phyloP scores from a whole-genome alignment of 495 filamentous ascomycete species.

The Pyrenula massariospora region DNA sequence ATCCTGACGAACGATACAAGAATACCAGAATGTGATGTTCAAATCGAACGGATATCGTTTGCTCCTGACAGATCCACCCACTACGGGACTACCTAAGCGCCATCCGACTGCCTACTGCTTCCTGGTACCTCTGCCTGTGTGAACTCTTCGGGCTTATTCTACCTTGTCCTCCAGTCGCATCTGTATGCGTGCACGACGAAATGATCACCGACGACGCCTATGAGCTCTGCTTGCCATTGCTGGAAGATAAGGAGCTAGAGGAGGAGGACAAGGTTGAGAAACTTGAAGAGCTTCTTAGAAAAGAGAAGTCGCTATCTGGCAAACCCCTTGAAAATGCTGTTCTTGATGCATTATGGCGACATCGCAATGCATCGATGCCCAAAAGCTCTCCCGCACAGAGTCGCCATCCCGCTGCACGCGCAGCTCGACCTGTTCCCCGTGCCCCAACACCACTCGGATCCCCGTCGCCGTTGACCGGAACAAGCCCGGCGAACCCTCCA shows the following conservation, averaged over 20 bases:
- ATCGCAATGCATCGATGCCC: conserved; percentile 63
- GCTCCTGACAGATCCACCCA: neutral
- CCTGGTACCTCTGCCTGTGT: too few relatives aligned
- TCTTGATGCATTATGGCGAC: conserved; percentile 80
- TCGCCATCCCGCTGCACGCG: conserved; percentile 79
- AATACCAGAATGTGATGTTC: neutral
- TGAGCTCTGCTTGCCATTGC: conserved; percentile 78
- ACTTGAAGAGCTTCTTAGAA: conserved; percentile 73
- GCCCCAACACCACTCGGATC: conserved; percentile 69
- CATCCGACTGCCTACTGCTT: neutral
- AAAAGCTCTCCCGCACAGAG: conserved; percentile 69
- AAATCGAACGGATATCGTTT: neutral
- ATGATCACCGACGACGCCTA: conserved; percentile 93
- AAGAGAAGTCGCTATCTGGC: conserved; percentile 66
- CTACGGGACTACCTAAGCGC: neutral
- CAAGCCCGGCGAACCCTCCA: conserved; percentile 64
- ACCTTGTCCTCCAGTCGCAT: too few relatives aligned
- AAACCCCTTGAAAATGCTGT: conserved; percentile 77
- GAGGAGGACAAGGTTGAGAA: conserved; percentile 95
- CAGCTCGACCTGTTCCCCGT: conserved; percentile 70
- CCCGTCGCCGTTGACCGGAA: conserved; percentile 58
- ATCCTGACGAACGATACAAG: neutral
- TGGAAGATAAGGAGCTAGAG: conserved; percentile 70
- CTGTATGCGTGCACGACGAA: neutral
- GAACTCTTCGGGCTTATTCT: too few relatives aligned